Percentiles rank a stretch among this genome's conserved stretches.
Evolutionary conservation across 768 basidiomycete genomes (phyloP).

Genomic region (Rhodosporidiobolus sp.): DNA sequence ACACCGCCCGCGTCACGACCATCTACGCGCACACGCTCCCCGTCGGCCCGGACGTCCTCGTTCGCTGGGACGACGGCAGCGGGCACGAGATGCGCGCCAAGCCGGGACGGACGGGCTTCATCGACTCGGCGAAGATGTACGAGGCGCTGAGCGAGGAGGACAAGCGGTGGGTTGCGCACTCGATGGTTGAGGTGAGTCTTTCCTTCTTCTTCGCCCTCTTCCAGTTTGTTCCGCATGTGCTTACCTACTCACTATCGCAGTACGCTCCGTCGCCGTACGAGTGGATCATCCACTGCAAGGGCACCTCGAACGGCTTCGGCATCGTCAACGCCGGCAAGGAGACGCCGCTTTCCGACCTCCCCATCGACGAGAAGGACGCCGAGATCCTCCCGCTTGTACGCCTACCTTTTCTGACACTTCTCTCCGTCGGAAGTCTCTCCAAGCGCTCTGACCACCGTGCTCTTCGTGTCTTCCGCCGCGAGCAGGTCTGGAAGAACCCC

Average conservation of each 20-base stretch:
- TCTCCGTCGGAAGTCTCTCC: no score
- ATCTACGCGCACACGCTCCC: neutral
- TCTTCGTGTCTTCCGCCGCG: neutral
- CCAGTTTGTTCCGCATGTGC: no score
- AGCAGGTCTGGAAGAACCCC: conserved; percentile 6
- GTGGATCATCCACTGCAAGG: neutral
- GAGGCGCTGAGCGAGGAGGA: neutral
- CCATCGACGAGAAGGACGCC: neutral
- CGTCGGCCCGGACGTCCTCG: neutral
- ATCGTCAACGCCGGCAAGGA: neutral
- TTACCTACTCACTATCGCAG: no score
- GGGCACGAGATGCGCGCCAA: neutral
- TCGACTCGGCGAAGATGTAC: neutral
- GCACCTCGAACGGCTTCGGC: neutral
- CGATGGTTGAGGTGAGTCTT: neutral
- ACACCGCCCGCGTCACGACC: conserved; percentile 2
- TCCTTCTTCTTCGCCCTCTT: no score
- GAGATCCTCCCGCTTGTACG: neutral
- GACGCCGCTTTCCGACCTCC: conserved; percentile 1
- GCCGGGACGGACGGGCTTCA: conserved; percentile 1
- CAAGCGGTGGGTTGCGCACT: neutral
- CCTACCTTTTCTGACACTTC: neutral
- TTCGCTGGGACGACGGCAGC: neutral
- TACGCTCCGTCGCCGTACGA: conserved; percentile 2
- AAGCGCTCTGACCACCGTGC: no score